Evolutionary conservation across 2,329 filamentous ascomycete species (phyloP), one percentile per base, ranked within the genome.

Genomic region (Parafenestella ontariensis): DNA sequence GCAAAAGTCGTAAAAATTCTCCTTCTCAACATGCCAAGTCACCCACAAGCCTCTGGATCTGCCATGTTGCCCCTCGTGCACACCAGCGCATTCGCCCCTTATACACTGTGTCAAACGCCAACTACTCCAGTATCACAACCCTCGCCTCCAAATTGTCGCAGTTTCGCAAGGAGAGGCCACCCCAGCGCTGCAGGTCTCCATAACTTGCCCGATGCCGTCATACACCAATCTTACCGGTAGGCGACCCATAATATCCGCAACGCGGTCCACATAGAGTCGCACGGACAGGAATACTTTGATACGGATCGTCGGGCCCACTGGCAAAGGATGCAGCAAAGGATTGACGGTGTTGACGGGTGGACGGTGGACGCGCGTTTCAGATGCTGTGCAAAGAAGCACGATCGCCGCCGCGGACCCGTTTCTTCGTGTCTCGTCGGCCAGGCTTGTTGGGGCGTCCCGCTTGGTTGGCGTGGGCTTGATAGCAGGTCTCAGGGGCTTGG

Each of bases 301-400:
- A 51, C 57, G 4, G 57, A 57, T 59, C 54, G 39, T 26, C 50
- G 23, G 11, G 26, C 21, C 18, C n/a, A 5, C 9, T 23, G 11
- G 13, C 34, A 37, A 18, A 39, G 31, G 34, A 29, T 13, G 37
- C 37, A n/a, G n/a, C n/a, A n/a, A n/a, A n/a, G n/a, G n/a, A n/a
- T n/a, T n/a, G n/a, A n/a, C n/a, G n/a, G n/a, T n/a, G n/a, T n/a
- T n/a, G 26, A 33, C 29, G 26, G 48, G 52, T 51, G 41, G 53
- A 53, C 46, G 17, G 28, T 37, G 17, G 46, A 59, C 54, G 54
- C 54, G 57, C 52, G 57, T 59, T 56, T 52, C 54, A 56, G 41
- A 42, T 18, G 26, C 29, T 11, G 23, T 8, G n/a, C 15, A 37
- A 56, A 56, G 54, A 59, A 58, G 61, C 58, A 54, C 49, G 49